Evolutionary conservation across 305 asterid species (phyloP), one percentile per base, ranked within the genome.

Genomic region (Coffea humblotiana): DNA sequence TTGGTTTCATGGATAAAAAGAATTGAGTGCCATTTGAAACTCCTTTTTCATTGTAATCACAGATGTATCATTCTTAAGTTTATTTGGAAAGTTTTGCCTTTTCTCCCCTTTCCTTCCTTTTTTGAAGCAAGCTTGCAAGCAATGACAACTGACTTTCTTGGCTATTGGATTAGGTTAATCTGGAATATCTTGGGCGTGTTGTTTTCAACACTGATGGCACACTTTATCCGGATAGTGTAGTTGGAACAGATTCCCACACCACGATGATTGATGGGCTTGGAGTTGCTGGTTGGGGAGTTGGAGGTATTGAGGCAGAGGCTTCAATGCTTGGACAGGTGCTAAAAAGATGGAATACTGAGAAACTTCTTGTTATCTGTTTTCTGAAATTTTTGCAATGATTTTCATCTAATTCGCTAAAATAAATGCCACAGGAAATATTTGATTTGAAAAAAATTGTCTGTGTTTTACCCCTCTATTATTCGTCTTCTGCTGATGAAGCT

Each of bases 251-350:
- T 89, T 94, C 97, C 67, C 97, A 93, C 82, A 94, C 98, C 77
- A 94, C 98, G 77, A 94, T 94, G 98, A 94, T 93, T 84, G 97
- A 93, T 79, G 98, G 97, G 60, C 78, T 94, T 70, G 97, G 97
- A 76, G 97, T 95, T 88, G 98, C 99, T 78, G 99, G 98, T 82
- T 95, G 99, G 98, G 99, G 99, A 47, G 99, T 95, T 58, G 99
- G 99, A 82, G 99, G 99, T 76, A 95, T 95, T 79, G 98, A 95
- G 89, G 98, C 99, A 23, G 98, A 94, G 88, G 97, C 97, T 66
- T 91, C 97, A 48, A 94, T 93, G 98, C 97, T 94, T 87, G 97
- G 98, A 37, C 97, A 81, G 84, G 81, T 81, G 37, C 70, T 49
- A 47, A 47, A 58, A 54, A 47, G 48, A 56, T 74, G 63, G 27